Conservation (phyloP, 768 basidiomycete species). For the Podaxis carcinomalis region DNA sequence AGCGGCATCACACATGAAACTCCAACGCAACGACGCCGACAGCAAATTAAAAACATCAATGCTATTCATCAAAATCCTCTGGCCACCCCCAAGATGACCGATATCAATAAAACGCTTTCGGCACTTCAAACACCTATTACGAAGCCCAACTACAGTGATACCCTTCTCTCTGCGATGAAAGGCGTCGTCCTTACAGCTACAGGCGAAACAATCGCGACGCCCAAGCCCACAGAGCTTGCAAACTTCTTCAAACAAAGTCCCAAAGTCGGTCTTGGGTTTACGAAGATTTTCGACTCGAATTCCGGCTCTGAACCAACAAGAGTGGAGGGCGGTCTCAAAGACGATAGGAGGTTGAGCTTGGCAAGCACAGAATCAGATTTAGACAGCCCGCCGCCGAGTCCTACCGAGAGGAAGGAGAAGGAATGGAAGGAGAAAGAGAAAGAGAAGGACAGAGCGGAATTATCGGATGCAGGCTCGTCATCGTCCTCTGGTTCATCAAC, state of each 20-base stretch:
- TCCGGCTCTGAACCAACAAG: slow-evolving; percentile 29
- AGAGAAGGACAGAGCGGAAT: slow-evolving; percentile 13
- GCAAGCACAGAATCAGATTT: slow-evolving; percentile 24
- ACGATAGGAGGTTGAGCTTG: slow-evolving; percentile 17
- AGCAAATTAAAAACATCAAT: slow-evolving; percentile 16
- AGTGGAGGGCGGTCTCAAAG: not conserved
- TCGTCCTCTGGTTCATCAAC: slow-evolving; percentile 13
- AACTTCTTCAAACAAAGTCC: slow-evolving; percentile 69
- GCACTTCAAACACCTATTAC: slow-evolving; percentile 52
- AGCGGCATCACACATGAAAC: slow-evolving; percentile 24
- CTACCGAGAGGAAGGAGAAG: slow-evolving; percentile 42
- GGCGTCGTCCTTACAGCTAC: slow-evolving; percentile 78
- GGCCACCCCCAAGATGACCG: not conserved
- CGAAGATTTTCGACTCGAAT: slow-evolving; percentile 73
- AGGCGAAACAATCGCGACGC: slow-evolving; percentile 70
- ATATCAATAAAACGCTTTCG: slow-evolving; percentile 20
- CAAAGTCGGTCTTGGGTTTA: slow-evolving; percentile 68
- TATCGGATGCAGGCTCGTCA: slow-evolving; percentile 6
- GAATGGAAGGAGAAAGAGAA: slow-evolving; percentile 23
- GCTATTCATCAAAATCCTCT: slow-evolving; percentile 6
- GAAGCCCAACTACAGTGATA: slow-evolving; percentile 30
- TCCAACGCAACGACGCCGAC: slow-evolving; percentile 18
- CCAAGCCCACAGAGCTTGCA: slow-evolving; percentile 59
- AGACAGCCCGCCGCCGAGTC: slow-evolving; percentile 40
- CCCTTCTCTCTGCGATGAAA: slow-evolving; percentile 58